Evolutionary conservation across 2,329 filamentous ascomycete species (phyloP).

Genomic region (Verticillium dahliae): DNA sequence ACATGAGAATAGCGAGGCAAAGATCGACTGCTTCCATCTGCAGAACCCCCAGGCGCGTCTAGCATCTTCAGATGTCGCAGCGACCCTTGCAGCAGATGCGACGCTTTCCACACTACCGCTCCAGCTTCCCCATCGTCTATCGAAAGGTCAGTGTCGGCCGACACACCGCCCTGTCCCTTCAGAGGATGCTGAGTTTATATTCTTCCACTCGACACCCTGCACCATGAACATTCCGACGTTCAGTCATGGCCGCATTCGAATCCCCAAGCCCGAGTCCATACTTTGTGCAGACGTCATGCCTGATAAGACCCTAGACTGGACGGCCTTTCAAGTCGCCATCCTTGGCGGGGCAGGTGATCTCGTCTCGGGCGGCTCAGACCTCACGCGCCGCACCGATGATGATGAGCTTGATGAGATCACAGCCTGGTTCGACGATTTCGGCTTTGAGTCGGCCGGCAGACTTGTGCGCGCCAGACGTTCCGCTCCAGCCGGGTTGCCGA

Average conservation of each 20-base stretch:
- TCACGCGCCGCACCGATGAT: constrained; percentile 24
- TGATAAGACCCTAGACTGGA: constrained; percentile 54
- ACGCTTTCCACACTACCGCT: constrained; percentile 20
- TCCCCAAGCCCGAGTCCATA: constrained; percentile 27
- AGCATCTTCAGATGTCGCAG: constrained; percentile 23
- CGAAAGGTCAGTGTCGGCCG: constrained; percentile 15
- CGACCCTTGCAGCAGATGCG: constrained; percentile 13
- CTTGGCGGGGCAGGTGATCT: constrained; percentile 49
- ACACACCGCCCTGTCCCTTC: constrained; percentile 13
- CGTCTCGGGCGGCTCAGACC: constrained; percentile 35
- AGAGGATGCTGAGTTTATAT: constrained; percentile 37
- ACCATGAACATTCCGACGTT: constrained; percentile 43
- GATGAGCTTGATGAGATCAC: constrained; percentile 40
- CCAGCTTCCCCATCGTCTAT: constrained; percentile 14
- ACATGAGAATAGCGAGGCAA: constrained; percentile 22
- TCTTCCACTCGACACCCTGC: constrained; percentile 39
- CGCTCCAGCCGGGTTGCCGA: neutral
- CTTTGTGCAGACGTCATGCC: constrained; percentile 24
- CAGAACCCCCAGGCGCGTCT: constrained; percentile 36
- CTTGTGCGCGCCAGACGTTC: neutral
- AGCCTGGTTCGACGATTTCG: constrained; percentile 45
- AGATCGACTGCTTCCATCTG: constrained; percentile 42
- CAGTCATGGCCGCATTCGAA: constrained; percentile 48
- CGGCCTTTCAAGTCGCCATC: constrained; percentile 59
- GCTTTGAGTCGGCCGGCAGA: constrained; percentile 23